A percentile compares a stretch with the other conserved stretches of the same genome.
phyloP scores from a whole-genome alignment of 2,329 filamentous ascomycete species.

The Trichoderma harzianum region DNA sequence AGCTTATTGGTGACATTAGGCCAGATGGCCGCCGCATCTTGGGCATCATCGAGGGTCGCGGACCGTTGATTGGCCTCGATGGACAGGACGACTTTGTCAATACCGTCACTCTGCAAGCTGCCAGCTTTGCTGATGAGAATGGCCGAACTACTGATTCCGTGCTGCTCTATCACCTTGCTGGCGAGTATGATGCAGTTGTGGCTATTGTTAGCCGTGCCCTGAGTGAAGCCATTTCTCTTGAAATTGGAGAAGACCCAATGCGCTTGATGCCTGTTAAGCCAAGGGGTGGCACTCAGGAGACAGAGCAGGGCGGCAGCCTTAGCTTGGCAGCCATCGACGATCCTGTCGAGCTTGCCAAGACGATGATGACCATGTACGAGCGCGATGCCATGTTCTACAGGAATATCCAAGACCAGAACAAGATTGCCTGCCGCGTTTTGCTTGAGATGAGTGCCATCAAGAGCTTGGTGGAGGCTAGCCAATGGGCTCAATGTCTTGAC shows the following conservation, averaged over 20 bases:
- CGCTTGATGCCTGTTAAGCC: slow-evolving; percentile 78
- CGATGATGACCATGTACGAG: slow-evolving; percentile 63
- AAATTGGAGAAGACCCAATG: slow-evolving; percentile 77
- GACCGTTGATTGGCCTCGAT: slow-evolving; percentile 73
- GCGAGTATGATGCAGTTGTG: slow-evolving; percentile 94
- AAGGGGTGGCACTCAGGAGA: slow-evolving; percentile 44
- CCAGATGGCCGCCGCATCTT: slow-evolving; percentile 80
- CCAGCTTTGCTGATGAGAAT: slow-evolving; percentile 88
- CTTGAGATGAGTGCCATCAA: slow-evolving; percentile 62
- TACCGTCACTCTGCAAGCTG: slow-evolving; percentile 89
- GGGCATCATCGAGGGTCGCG: slow-evolving; percentile 83
- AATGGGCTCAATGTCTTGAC: slow-evolving; percentile 58
- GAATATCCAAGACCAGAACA: slow-evolving; percentile 55
- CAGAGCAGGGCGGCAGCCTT: slow-evolving; percentile 51
- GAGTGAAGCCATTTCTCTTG: slow-evolving; percentile 82
- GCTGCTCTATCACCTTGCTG: slow-evolving; percentile 87
- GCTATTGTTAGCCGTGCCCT: slow-evolving; percentile 84
- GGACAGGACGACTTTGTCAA: slow-evolving; percentile 82
- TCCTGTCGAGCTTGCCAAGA: slow-evolving; percentile 56
- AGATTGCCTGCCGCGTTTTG: slow-evolving; percentile 53
- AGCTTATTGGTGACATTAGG: slow-evolving; percentile 85
- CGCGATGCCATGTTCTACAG: slow-evolving; percentile 58
- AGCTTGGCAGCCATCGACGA: slow-evolving; percentile 59
- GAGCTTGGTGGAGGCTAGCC: slow-evolving; percentile 49
- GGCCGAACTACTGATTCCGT: slow-evolving; percentile 92